phyloP scores from a whole-genome alignment of 257 asterid species.

The Solanum phureja region DNA sequence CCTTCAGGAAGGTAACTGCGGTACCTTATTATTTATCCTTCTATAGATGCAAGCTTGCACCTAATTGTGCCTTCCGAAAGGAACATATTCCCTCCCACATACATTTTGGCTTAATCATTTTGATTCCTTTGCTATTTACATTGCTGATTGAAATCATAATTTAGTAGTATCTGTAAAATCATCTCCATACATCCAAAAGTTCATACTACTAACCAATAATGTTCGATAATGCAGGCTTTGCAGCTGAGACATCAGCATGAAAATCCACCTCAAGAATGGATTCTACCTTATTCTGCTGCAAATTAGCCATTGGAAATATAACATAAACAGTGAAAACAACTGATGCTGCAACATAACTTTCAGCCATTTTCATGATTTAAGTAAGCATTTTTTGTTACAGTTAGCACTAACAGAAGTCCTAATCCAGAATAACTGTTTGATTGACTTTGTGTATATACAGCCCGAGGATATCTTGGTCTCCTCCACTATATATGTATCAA shows the following conservation, averaged over 20 bases:
- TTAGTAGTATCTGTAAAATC: not conserved
- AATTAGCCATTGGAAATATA: not conserved
- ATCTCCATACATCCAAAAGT: not conserved
- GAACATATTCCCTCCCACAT: not conserved
- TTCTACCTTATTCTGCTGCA: conserved; percentile 29
- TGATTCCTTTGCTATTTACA: not conserved
- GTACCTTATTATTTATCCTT: not conserved
- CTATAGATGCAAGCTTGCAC: not conserved
- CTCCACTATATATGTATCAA: not conserved
- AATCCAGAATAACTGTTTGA: not conserved
- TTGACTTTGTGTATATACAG: not conserved
- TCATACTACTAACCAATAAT: not conserved
- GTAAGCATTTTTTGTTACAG: not conserved
- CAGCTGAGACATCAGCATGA: conserved; percentile 24
- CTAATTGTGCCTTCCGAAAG: not conserved
- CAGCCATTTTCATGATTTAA: not conserved
- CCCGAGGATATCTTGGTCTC: not conserved
- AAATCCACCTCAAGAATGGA: conserved; percentile 16
- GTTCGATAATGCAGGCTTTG: conserved; percentile 32
- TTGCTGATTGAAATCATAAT: not conserved
- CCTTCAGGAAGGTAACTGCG: conserved; percentile 38
- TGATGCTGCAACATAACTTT: not conserved
- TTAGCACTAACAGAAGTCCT: not conserved
- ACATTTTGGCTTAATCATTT: too few species aligned
- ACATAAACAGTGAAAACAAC: not conserved